Conservation (phyloP, 2,329 filamentous ascomycete genomes). For the Pseudogymnoascus sp. region DNA sequence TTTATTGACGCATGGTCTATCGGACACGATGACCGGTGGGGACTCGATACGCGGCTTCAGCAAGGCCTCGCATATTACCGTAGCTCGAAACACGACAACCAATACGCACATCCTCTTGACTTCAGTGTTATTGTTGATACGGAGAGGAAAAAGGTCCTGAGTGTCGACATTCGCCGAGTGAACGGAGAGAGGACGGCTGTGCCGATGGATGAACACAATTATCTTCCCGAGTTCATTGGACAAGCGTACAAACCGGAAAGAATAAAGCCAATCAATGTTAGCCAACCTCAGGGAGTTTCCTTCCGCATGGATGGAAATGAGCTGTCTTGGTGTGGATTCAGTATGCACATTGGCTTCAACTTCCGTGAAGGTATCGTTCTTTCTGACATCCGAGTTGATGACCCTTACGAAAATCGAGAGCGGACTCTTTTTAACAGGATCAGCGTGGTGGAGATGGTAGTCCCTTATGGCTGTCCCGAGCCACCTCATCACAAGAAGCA, state of each 20-base stretch:
- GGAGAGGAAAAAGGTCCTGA: slow-evolving; percentile 56
- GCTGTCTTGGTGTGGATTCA: slow-evolving; percentile 90
- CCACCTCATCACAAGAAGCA: slow-evolving; percentile 74
- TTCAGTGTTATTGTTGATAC: slow-evolving; percentile 89
- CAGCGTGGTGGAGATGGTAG: slow-evolving; percentile 88
- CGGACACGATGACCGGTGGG: slow-evolving; percentile 85
- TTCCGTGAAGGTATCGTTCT: slow-evolving; percentile 86
- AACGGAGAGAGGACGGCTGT: slow-evolving; percentile 64
- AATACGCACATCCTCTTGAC: slow-evolving; percentile 86
- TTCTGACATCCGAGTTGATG: slow-evolving; percentile 83
- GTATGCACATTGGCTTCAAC: slow-evolving; percentile 87
- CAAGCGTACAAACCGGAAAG: slow-evolving; percentile 66
- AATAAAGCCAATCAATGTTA: slow-evolving; percentile 84
- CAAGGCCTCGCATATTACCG: slow-evolving; percentile 96
- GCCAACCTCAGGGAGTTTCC: slow-evolving; percentile 79
- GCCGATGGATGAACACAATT: slow-evolving; percentile 66
- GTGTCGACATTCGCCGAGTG: slow-evolving; percentile 50
- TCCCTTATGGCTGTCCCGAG: slow-evolving; percentile 77
- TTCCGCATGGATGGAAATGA: slow-evolving; percentile 68
- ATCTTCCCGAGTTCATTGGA: slow-evolving; percentile 65
- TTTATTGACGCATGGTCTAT: slow-evolving; percentile 96
- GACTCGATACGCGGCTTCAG: slow-evolving; percentile 68
- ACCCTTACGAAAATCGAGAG: slow-evolving; percentile 55
- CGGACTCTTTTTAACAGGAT: slow-evolving; percentile 81
- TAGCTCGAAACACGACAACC: slow-evolving; percentile 72